phyloP scores from a whole-genome alignment of 1,139 yeast genomes.

The Tardiomyces blankii region DNA sequence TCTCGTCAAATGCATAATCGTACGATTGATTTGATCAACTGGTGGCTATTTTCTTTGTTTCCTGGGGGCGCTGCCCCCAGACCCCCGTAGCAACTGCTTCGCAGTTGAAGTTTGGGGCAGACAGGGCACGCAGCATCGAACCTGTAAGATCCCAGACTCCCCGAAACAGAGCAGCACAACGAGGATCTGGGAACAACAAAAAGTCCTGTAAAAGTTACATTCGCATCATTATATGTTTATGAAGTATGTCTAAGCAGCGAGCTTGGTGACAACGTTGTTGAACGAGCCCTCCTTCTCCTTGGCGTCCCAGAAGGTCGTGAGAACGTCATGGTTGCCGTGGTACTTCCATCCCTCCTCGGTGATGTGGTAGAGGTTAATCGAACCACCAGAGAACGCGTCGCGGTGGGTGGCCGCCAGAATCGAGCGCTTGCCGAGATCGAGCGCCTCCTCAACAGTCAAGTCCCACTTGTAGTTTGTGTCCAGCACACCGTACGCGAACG shows the following conservation, averaged over 20 bases:
- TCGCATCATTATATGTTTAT: too few species aligned
- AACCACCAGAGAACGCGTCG: conserved; percentile 98
- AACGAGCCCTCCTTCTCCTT: conserved; percentile 84
- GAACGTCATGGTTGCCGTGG: conserved; percentile 93
- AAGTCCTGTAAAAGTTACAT: too few species aligned
- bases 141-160: too few species aligned
- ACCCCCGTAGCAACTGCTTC: too few species aligned
- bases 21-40: neutral
- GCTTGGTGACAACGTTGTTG: conserved; percentile 55
- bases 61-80: too few species aligned
- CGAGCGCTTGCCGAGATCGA: conserved; percentile 88
- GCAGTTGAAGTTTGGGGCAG: too few species aligned
- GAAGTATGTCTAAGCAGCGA: neutral
- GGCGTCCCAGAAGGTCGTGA: conserved; percentile 83
- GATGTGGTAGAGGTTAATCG: conserved; percentile 84
- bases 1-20: conserved; percentile 1
- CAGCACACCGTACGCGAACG: conserved; percentile 98
- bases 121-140: too few species aligned
- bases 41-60: too few species aligned
- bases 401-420: conserved; percentile 97
- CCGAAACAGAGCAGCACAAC: too few species aligned
- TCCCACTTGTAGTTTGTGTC: conserved; percentile 92
- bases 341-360: conserved; percentile 90
- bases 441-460: conserved; percentile 80
- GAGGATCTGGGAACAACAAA: too few species aligned